A percentile compares a stretch with the other conserved stretches of the same genome.
Evolutionary conservation across 2,329 filamentous ascomycete species (phyloP).

Genomic region (Xylariaceae sp.): DNA sequence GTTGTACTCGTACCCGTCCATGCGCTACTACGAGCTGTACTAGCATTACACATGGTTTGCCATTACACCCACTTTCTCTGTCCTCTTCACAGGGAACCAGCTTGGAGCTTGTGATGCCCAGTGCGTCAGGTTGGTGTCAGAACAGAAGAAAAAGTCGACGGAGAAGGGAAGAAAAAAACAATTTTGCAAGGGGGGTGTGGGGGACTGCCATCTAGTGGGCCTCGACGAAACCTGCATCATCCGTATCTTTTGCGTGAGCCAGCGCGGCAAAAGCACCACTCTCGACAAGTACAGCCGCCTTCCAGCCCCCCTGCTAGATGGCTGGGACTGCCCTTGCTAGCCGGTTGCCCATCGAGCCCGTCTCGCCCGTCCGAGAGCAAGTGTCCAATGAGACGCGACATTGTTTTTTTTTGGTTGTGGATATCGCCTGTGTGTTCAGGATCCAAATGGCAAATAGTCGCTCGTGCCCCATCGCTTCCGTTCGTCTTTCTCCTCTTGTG

Average conservation of each 20-base stretch:
- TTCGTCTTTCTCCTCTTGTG: too few species aligned
- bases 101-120: neutral
- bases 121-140: neutral
- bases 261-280: neutral
- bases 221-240: conserved; percentile 4
- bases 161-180: neutral
- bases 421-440: too few species aligned
- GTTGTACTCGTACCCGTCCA: neutral
- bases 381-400: conserved; percentile 11
- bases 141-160: neutral
- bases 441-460: too few species aligned
- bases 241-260: conserved; percentile 5
- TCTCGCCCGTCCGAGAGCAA: conserved; percentile 8
- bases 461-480: too few species aligned
- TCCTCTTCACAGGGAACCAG: neutral
- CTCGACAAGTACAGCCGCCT: conserved; percentile 5
- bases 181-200: conserved; percentile 1
- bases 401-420: conserved; percentile 3
- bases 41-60: too few species aligned
- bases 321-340: conserved; percentile 7
- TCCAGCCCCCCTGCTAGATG: neutral
- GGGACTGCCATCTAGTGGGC: neutral
- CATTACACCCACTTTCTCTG: neutral
- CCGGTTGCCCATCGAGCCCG: too few species aligned
- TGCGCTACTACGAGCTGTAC: too few species aligned